Percentiles rank a stretch among this genome's conserved stretches.
Conservation (phyloP, 495 filamentous ascomycete genomes). For the Aspergillus conjunctus region DNA sequence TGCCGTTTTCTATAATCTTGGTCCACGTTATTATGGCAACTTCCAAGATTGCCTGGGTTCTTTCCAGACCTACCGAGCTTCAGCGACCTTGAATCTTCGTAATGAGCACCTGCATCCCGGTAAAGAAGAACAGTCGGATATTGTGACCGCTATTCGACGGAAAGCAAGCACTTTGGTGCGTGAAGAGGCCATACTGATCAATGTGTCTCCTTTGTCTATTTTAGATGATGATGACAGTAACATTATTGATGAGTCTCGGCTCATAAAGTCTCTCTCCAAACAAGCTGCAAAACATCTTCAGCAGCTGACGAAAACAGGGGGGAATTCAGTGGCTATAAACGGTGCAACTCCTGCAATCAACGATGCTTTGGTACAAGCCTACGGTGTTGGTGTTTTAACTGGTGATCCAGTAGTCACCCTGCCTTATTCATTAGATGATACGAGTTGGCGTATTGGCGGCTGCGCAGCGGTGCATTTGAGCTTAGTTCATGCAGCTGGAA, state of each 20-base stretch:
- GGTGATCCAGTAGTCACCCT: conserved; percentile 82
- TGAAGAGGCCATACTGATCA: conserved; percentile 81
- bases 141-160: conserved; percentile 79
- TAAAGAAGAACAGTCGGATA: conserved; percentile 90
- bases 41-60: conserved; percentile 95
- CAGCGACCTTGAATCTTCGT: conserved; percentile 82
- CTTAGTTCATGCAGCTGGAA: conserved; percentile 73
- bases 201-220: conserved; percentile 75
- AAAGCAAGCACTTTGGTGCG: conserved; percentile 80
- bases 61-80: conserved; percentile 96
- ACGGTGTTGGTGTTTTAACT: conserved; percentile 78
- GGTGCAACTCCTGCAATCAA: conserved; percentile 86
- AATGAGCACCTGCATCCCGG: conserved; percentile 91
- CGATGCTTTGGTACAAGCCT: conserved; percentile 74
- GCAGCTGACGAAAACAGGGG: conserved; percentile 68
- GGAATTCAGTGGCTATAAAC: conserved; percentile 83
- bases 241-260: conserved; percentile 68
- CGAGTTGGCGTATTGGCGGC: conserved; percentile 88
- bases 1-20: conserved; percentile 85
- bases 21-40: conserved; percentile 88
- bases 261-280: conserved; percentile 75
- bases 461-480: conserved; percentile 83
- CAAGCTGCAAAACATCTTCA: conserved; percentile 72
- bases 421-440: conserved; percentile 84
- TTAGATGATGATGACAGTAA: conserved; percentile 73